Conservation (phyloP, 1,139 yeast genomes). For the Petasospora fabianii region DNA sequence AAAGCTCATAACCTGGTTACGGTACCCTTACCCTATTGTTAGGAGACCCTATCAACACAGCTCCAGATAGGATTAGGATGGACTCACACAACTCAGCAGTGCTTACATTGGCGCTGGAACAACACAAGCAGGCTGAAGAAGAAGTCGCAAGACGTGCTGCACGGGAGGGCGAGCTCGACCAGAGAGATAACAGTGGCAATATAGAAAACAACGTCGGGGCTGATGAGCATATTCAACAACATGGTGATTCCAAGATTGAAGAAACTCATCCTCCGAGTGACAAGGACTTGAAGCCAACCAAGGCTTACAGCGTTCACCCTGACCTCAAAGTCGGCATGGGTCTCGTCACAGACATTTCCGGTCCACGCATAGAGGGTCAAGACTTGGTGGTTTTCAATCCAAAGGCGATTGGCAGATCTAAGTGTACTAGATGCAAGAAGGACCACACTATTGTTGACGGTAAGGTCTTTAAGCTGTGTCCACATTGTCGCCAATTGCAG, state of each 20-base stretch:
- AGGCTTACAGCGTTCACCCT: too few species aligned
- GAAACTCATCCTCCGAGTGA: too few species aligned
- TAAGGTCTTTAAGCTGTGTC: slow-evolving; percentile 53
- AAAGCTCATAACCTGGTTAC: slow-evolving; percentile 20
- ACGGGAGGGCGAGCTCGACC: slow-evolving; percentile 6
- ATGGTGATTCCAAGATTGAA: too few species aligned
- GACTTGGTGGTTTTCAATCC: not conserved
- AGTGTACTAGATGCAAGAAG: slow-evolving; percentile 59
- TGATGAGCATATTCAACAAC: too few species aligned
- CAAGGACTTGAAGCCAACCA: too few species aligned
- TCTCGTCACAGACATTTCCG: too few species aligned
- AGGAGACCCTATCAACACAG: not conserved
- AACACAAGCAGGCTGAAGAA: slow-evolving; percentile 14
- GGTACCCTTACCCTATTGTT: slow-evolving; percentile 11
- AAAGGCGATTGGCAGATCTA: slow-evolving; percentile 6
- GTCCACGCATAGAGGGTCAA: not conserved
- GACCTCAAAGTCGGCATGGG: too few species aligned
- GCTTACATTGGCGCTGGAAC: slow-evolving; percentile 23
- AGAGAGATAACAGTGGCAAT: not conserved
- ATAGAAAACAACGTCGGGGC: not conserved
- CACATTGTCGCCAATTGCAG: slow-evolving; percentile 61
- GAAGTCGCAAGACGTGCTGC: slow-evolving; percentile 7
- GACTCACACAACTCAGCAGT: slow-evolving; percentile 23
- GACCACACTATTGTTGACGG: slow-evolving; percentile 49
- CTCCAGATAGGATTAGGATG: slow-evolving; percentile 9